Percentiles rank a stretch among this genome's conserved stretches.
Conservation (phyloP, 1,284 basidiomycete genomes). For the Tilletiopsis washingtonensis region DNA sequence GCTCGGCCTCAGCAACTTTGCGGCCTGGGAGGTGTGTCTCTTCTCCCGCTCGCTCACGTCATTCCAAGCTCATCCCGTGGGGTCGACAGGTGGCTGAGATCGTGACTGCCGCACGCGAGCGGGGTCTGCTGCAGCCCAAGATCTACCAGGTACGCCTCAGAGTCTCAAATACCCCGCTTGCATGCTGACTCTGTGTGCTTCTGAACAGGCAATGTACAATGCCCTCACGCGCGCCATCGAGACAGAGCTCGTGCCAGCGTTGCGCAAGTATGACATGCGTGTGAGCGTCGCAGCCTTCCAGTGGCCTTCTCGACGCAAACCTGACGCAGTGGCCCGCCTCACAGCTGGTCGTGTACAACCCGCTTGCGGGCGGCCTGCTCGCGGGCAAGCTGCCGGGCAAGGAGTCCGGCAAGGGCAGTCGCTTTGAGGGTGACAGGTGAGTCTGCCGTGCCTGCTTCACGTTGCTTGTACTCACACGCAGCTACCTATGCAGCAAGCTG, state of each 20-base stretch:
- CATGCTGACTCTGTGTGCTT: too few species aligned
- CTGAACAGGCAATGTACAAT: slow-evolving; percentile 56
- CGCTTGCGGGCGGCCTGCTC: slow-evolving; percentile 33
- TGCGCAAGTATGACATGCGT: slow-evolving; percentile 55
- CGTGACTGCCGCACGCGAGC: slow-evolving; percentile 54
- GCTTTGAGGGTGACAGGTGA: too few species aligned
- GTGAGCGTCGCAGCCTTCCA: slow-evolving; percentile 47
- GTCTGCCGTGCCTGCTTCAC: too few species aligned
- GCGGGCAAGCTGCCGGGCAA: slow-evolving; percentile 16
- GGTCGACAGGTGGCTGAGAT: slow-evolving; percentile 65
- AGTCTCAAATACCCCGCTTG: too few species aligned
- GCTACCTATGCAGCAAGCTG: too few species aligned
- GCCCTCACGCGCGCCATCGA: slow-evolving; percentile 20
- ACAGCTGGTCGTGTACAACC: slow-evolving; percentile 49
- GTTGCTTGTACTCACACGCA: too few species aligned
- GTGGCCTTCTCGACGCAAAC: too few species aligned
- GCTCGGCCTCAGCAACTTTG: slow-evolving; percentile 56
- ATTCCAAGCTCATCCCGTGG: too few species aligned
- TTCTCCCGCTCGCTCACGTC: too few species aligned
- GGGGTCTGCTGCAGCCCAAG: slow-evolving; percentile 56
- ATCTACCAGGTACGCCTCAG: too few species aligned
- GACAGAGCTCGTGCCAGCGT: slow-evolving; percentile 18
- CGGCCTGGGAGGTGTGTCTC: slow-evolving; percentile 55
- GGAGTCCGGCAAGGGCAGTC: too few species aligned
- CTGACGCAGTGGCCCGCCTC: too few species aligned